Evolutionary conservation across 345 rosid genomes (phyloP), one percentile per base, ranked within the genome.

Genomic region (Psidium guajava): DNA sequence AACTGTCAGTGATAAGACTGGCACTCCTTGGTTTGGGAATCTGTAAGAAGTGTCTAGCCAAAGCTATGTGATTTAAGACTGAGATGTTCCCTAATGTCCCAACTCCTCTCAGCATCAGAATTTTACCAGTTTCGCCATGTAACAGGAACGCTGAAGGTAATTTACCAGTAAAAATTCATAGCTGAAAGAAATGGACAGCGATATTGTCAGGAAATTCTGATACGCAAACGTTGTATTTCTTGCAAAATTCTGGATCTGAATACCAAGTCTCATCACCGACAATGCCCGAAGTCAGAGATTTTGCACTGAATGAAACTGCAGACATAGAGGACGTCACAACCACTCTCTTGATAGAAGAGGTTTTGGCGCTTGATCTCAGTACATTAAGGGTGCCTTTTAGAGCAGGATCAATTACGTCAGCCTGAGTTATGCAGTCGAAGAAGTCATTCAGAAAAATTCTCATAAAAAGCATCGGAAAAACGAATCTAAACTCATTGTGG

Each of bases 361-460:
- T 73, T 61, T 88, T 91, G 20, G 87, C 86, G 83, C 94, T 90
- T 57, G 94, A 86, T 8, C 53, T 87, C 3, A 93, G 92, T 42
- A 92, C 91, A 54, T 93, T 92, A 1, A 92, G 84, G 44, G 93
- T 93, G 61, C 93, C 93, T 84, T 90, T 92, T 14, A 93, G 36
- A 9, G 92, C 94, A 61, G 92, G 90, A 55, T 91, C 91, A 25
- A 93, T 87, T 53, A 93, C 6, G 53, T 92, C 92, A 2, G 69
- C 86, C 91, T 14, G 75, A 44, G 42, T 61, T 32, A 61, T 28
- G 74, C 5, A 61, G 28, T 28, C 1, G 42, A 61, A 15, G 74
- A 61, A 27, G 27, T 61, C 40, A 61, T 61, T 28, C 5, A 32
- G 74, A 14, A 61, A 28, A 61, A 3, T 28, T 61, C 21, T 61